These are phyloP conservation scores for Russula compacta DNA, from an alignment of 768 basidiomycete genomes.

Conservation along the genomic window DNA sequence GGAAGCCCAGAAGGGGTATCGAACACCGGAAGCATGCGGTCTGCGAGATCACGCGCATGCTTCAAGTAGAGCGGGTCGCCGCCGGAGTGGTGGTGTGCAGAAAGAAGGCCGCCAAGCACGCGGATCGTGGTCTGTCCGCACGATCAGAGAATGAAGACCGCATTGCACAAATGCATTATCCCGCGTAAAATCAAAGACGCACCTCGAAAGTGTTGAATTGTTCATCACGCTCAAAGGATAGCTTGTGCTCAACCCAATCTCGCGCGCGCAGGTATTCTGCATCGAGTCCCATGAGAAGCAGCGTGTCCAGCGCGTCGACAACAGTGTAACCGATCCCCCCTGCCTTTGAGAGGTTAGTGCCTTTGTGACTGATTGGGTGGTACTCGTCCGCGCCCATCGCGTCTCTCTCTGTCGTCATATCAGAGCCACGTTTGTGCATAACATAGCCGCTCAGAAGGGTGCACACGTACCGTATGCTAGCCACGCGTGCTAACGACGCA, in stretches of 20 bases:
- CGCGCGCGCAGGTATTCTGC: conserved; percentile 73
- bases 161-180: neutral
- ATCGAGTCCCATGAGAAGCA: conserved; percentile 76
- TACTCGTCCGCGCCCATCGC: conserved; percentile 93
- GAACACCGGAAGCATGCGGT: conserved; percentile 78
- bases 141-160: neutral
- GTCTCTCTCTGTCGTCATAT: conserved; percentile 52
- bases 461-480: conserved; percentile 58
- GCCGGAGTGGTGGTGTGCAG: conserved; percentile 71
- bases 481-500: conserved; percentile 65
- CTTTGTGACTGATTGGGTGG: conserved; percentile 68
- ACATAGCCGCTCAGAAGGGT: conserved; percentile 2
- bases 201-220: conserved; percentile 90
- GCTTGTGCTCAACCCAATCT: conserved; percentile 59
- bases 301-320: conserved; percentile 78
- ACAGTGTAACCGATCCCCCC: conserved; percentile 86
- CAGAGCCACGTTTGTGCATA: conserved; percentile 16
- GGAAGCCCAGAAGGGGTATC: conserved; percentile 78
- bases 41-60: conserved; percentile 73
- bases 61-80: conserved; percentile 62
- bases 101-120: conserved; percentile 81
- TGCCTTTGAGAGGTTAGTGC: conserved; percentile 67
- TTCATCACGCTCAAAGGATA: conserved; percentile 71
- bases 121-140: conserved; percentile 75
- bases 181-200: conserved; percentile 20